phyloP scores from a whole-genome alignment of 805 yeast species.

The Kluyveromyces starmeri region DNA sequence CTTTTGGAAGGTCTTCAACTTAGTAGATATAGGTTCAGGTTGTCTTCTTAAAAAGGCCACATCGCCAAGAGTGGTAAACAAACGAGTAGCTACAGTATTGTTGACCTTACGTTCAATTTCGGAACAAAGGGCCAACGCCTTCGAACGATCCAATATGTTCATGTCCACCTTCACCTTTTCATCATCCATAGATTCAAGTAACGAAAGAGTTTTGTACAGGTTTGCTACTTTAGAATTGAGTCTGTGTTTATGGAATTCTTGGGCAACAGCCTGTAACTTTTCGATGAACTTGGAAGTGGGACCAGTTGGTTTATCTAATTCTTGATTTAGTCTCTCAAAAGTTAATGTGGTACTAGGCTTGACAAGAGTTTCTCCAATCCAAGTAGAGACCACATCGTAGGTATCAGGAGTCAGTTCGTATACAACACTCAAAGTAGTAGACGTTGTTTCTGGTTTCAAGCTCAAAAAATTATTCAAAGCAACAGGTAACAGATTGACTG shows the following conservation, averaged over 20 bases:
- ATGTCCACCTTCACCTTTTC: conserved; percentile 65
- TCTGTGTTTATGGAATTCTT: conserved; percentile 20
- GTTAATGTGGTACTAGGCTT: conserved; percentile 41
- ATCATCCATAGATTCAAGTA: conserved; percentile 77
- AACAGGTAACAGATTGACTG: conserved; percentile 58
- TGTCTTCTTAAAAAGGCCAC: conserved; percentile 81
- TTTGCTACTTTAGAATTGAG: conserved; percentile 12
- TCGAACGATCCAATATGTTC: conserved; percentile 58
- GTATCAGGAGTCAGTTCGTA: conserved; percentile 69
- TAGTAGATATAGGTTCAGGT: conserved; percentile 70
- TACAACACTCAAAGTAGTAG: conserved; percentile 66
- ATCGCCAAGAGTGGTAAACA: conserved; percentile 70
- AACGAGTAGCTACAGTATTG: conserved; percentile 72
- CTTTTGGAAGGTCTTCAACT: conserved; percentile 68
- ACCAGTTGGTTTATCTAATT: conserved; percentile 9
- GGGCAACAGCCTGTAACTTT: conserved; percentile 17
- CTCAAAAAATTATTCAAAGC: conserved; percentile 52
- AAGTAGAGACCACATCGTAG: conserved; percentile 64
- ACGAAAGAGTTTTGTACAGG: conserved; percentile 39
- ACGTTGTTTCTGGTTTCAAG: conserved; percentile 48
- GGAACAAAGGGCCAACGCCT: conserved; percentile 49
- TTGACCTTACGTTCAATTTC: conserved; percentile 80
- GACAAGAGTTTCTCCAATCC: conserved; percentile 65
- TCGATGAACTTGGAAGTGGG: conserved; percentile 10
- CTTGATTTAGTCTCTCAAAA: conserved; percentile 14